These are phyloP conservation scores for Fusarium siculi DNA, from an alignment of 2,329 filamentous ascomycete genomes.

Conservation along the genomic window DNA sequence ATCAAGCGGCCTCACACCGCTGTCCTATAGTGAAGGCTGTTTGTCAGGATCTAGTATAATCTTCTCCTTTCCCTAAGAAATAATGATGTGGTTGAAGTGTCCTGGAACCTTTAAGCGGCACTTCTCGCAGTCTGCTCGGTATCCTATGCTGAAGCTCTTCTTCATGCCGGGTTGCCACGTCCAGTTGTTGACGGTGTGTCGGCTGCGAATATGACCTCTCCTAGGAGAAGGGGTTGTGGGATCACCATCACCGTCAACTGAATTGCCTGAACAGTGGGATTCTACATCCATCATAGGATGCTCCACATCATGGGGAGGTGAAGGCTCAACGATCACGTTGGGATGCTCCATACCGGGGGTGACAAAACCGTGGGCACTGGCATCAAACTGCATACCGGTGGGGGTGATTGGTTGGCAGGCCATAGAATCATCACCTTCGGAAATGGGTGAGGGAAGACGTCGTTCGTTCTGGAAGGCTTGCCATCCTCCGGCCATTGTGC, in stretches of 20 bases:
- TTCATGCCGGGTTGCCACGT: constrained; percentile 72
- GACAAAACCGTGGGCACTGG: constrained; percentile 48
- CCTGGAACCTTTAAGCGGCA: constrained; percentile 79
- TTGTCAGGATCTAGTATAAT: constrained; percentile 42
- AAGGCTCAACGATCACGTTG: constrained; percentile 34
- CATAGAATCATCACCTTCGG: constrained; percentile 63
- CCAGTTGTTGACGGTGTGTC: constrained; percentile 70
- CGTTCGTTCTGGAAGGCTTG: constrained; percentile 63
- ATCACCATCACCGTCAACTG: constrained; percentile 49
- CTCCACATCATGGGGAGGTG: constrained; percentile 52
- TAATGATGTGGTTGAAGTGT: constrained; percentile 83
- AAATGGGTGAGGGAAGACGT: constrained; percentile 69
- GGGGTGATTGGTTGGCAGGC: constrained; percentile 49
- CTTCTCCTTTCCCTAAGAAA: constrained; percentile 60
- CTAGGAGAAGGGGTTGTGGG: constrained; percentile 59
- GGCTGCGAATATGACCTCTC: constrained; percentile 67
- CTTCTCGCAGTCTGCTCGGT: constrained; percentile 81
- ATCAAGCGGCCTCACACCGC: constrained; percentile 41
- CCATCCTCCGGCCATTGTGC: constrained; percentile 63
- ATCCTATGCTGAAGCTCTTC: constrained; percentile 81
- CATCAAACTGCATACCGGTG: constrained; percentile 48
- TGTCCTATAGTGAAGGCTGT: constrained; percentile 40
- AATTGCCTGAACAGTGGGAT: constrained; percentile 36
- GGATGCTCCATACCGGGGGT: constrained; percentile 40
- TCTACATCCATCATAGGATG: constrained; percentile 54